phyloP scores from a whole-genome alignment of 2,329 filamentous ascomycete genomes.

The Blastomyces percursus region DNA sequence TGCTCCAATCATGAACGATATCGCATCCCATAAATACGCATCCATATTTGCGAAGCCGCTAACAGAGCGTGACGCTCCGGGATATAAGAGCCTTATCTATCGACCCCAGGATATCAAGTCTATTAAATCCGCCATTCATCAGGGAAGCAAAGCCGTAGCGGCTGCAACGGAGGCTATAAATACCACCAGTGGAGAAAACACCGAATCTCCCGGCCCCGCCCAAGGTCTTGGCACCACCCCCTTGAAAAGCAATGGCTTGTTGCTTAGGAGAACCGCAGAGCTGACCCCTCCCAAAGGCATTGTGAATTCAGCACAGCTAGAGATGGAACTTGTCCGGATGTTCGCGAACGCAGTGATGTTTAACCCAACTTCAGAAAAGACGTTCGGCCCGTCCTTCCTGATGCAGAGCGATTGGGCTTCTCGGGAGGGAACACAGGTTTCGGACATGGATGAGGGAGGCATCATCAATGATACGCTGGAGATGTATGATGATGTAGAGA shows the following conservation, averaged over 20 bases:
- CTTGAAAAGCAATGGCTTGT: conserved; percentile 30
- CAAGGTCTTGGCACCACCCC: conserved; percentile 23
- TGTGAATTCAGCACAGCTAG: conserved; percentile 83
- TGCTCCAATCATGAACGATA: conserved; percentile 61
- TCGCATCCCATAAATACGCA: conserved; percentile 63
- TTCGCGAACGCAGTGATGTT: conserved; percentile 99
- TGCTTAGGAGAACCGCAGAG: conserved; percentile 54
- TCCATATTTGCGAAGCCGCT: conserved; percentile 70
- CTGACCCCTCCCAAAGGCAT: conserved; percentile 78
- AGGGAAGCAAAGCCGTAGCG: conserved; percentile 35
- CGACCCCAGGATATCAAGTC: conserved; percentile 67
- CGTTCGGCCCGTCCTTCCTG: conserved; percentile 52
- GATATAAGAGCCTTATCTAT: conserved; percentile 62
- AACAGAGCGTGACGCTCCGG: conserved; percentile 62
- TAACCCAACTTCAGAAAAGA: conserved; percentile 69
- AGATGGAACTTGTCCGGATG: conserved; percentile 90
- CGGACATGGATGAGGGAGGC: conserved; percentile 63
- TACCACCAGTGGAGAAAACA: conserved; percentile 47
- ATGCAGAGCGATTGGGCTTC: conserved; percentile 35
- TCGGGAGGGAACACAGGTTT: conserved; percentile 39
- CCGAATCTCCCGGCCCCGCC: conserved; percentile 35
- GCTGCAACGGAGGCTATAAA: conserved; percentile 50
- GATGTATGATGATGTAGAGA: conserved; percentile 83
- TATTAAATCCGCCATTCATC: conserved; percentile 58
- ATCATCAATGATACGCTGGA: conserved; percentile 77